Percentiles rank a stretch among this genome's conserved stretches.
phyloP scores from a whole-genome alignment of 2,329 filamentous ascomycete species.

The Colletotrichum incanum region DNA sequence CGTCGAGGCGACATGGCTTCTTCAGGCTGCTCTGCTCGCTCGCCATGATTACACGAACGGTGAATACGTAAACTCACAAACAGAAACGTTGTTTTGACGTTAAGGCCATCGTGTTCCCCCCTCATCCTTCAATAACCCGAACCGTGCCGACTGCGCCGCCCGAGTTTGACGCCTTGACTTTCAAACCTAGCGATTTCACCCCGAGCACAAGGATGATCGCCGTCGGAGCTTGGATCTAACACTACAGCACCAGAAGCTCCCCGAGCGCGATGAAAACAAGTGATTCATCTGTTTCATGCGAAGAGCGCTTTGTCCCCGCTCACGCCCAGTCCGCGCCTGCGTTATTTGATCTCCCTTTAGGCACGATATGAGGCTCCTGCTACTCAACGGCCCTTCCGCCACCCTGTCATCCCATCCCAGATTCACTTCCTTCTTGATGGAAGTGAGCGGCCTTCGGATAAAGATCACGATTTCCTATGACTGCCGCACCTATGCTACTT shows the following conservation, averaged over 20 bases:
- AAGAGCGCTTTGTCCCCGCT: conserved; percentile 3
- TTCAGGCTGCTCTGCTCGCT: not conserved
- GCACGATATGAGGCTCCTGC: not conserved
- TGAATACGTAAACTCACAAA: not conserved
- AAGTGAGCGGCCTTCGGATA: no score
- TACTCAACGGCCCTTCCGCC: not conserved
- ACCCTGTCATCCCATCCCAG: not conserved
- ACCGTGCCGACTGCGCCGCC: conserved; percentile 4
- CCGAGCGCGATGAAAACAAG: conserved; percentile 7
- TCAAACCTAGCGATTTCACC: not conserved
- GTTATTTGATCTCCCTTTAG: not conserved
- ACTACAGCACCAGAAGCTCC: conserved; percentile 6
- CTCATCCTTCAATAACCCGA: not conserved
- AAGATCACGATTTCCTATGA: not conserved
- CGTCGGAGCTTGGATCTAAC: conserved; percentile 2
- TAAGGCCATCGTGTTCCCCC: conserved; percentile 10
- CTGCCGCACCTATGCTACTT: not conserved
- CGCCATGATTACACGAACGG: not conserved
- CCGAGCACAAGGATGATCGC: conserved; percentile 23
- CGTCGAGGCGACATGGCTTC: conserved; percentile 37
- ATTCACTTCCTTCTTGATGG: not conserved
- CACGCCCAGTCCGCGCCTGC: not conserved
- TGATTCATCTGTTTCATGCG: conserved; percentile 32
- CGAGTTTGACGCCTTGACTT: conserved; percentile 7
- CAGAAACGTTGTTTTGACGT: not conserved